Evolutionary conservation across 1,139 yeast genomes (phyloP).

Genomic region (Spathaspora jeffriesii): DNA sequence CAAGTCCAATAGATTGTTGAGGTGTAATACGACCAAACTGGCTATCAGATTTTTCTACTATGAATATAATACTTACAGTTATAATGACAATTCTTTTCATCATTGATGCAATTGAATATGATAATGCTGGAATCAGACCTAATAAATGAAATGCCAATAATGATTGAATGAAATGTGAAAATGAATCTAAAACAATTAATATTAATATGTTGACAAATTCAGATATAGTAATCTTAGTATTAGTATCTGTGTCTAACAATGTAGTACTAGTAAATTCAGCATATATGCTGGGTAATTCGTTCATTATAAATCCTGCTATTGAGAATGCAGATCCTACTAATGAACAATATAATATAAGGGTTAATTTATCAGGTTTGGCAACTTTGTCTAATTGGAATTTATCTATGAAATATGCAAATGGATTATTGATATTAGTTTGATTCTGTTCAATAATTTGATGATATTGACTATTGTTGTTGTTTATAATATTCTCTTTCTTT

Average conservation of each 20-base stretch:
- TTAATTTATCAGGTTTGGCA: conserved; percentile 38
- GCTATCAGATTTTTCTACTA: conserved; percentile 15
- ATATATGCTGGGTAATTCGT: conserved; percentile 25
- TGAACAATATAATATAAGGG: conserved; percentile 39
- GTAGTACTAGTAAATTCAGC: conserved; percentile 6
- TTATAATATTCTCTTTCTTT: conserved; percentile 15
- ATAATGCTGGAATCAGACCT: conserved; percentile 40
- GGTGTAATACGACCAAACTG: conserved; percentile 29
- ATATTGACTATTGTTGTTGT: conserved; percentile 12
- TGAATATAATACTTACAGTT: conserved; percentile 31
- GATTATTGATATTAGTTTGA: conserved; percentile 19
- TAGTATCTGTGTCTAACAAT: not conserved
- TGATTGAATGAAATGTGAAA: conserved; percentile 38
- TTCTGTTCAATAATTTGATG: conserved; percentile 18
- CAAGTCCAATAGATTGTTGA: conserved; percentile 30
- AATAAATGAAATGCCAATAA: conserved; percentile 36
- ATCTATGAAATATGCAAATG: conserved; percentile 19
- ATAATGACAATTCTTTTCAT: conserved; percentile 43
- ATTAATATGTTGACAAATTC: conserved; percentile 23
- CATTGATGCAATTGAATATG: conserved; percentile 45
- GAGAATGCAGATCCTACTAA: conserved; percentile 34
- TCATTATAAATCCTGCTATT: conserved; percentile 28
- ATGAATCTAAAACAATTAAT: conserved; percentile 29
- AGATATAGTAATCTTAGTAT: conserved; percentile 12
- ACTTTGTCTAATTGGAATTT: conserved; percentile 18